Evolutionary conservation across 208 protist species (phyloP).

Genomic region (Trypanosoma avium): DNA sequence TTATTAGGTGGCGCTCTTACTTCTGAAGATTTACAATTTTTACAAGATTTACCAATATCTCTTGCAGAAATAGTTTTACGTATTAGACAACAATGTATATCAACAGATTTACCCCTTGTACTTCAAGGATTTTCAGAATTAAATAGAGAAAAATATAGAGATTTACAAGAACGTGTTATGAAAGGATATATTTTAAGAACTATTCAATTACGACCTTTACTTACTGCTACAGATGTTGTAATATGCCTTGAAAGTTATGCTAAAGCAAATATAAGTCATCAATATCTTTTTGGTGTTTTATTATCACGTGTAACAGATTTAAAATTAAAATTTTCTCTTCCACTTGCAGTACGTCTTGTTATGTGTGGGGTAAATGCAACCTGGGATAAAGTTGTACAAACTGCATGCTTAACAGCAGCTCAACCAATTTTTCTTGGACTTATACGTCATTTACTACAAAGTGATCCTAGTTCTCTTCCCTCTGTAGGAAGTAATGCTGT

Average conservation of each 20-base stretch:
- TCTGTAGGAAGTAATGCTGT: slow-evolving; percentile 45
- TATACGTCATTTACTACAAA: slow-evolving; percentile 69
- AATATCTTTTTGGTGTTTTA: slow-evolving; percentile 76
- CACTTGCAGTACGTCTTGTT: slow-evolving; percentile 67
- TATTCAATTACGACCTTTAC: slow-evolving; percentile 37
- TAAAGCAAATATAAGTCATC: slow-evolving; percentile 47
- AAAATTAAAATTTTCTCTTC: slow-evolving; percentile 54
- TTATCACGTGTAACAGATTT: slow-evolving; percentile 63
- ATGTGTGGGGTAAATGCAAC: slow-evolving; percentile 42
- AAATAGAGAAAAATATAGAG: slow-evolving; percentile 10
- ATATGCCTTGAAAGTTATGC: slow-evolving; percentile 77
- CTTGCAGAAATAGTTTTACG: slow-evolving; percentile 46
- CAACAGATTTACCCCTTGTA: slow-evolving; percentile 46
- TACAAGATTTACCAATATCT: slow-evolving; percentile 26
- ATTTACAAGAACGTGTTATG: slow-evolving; percentile 35
- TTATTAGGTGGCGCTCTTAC: background rate
- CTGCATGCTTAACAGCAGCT: slow-evolving; percentile 64
- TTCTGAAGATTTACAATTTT: slow-evolving; percentile 20
- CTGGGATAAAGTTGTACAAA: slow-evolving; percentile 40
- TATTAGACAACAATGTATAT: slow-evolving; percentile 35
- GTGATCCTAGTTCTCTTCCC: slow-evolving; percentile 58
- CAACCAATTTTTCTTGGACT: slow-evolving; percentile 68
- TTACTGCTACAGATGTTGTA: slow-evolving; percentile 58
- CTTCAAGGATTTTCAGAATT: slow-evolving; percentile 57
- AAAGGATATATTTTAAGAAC: slow-evolving; percentile 64